phyloP scores from a whole-genome alignment of 2,329 filamentous ascomycete species.

The Aspergillus pseudotamarii region DNA sequence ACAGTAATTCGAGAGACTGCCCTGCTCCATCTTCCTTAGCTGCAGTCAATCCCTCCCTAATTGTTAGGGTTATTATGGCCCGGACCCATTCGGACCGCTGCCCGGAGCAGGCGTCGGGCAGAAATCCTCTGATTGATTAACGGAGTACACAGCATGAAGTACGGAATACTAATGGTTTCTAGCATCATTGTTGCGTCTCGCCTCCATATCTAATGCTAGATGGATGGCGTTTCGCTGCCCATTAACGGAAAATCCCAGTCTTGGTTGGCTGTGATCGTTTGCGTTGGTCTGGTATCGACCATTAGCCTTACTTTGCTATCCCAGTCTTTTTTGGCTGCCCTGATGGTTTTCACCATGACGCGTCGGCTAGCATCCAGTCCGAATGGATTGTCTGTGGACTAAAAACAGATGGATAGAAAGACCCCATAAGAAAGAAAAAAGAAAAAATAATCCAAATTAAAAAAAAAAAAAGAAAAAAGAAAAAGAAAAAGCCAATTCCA shows the following conservation, averaged over 20 bases:
- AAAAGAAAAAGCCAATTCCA: constrained; percentile 17
- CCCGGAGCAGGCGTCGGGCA: constrained; percentile 30
- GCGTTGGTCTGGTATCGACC: constrained; percentile 4
- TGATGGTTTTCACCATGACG: background rate
- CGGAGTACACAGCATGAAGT: background rate
- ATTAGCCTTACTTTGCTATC: constrained; percentile 2
- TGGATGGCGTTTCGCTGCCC: constrained; percentile 3
- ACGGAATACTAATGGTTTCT: background rate
- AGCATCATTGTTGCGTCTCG: background rate
- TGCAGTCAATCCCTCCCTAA: constrained; percentile 7
- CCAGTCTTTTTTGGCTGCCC: background rate
- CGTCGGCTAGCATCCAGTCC: constrained; percentile 1
- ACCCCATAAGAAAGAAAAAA: background rate
- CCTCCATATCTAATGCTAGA: background rate
- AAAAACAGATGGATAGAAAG: background rate
- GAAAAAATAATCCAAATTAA: constrained; percentile 12
- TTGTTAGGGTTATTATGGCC: constrained; percentile 8
- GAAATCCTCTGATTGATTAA: constrained; percentile 25
- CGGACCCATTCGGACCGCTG: constrained; percentile 26
- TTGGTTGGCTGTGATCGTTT: background rate
- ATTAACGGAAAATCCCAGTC: background rate
- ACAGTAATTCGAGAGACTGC: background rate
- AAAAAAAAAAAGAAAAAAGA: constrained; percentile 17
- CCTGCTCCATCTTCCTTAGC: background rate
- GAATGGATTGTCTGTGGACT: constrained; percentile 3